Percentiles rank a stretch among this genome's conserved stretches.
Conservation (phyloP, 108 stramenopile genomes). For the Skeletonema costatum region DNA sequence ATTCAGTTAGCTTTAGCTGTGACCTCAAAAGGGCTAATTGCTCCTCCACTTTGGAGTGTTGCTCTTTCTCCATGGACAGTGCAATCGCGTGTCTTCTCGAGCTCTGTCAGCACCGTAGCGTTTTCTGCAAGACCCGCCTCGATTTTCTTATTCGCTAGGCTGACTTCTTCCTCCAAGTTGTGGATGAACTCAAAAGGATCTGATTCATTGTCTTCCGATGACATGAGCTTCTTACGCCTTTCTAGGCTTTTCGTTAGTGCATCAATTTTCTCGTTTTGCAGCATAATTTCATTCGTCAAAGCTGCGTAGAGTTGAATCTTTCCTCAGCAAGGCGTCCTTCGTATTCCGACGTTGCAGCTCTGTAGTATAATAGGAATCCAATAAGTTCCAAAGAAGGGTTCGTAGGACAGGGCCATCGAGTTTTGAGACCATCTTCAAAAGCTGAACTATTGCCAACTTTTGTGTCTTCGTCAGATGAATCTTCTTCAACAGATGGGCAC, state of each 20-base stretch:
- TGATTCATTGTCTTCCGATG: constrained; percentile 21
- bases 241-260: constrained; percentile 52
- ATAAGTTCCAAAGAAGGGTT: constrained; percentile 61
- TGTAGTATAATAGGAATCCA: constrained; percentile 54
- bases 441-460: constrained; percentile 29
- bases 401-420: constrained; percentile 61
- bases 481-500: constrained; percentile 37
- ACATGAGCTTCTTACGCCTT: constrained; percentile 36
- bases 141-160: constrained; percentile 14
- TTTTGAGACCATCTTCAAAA: constrained; percentile 54
- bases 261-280: constrained; percentile 43
- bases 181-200: constrained; percentile 40
- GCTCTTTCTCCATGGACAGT: constrained; percentile 19
- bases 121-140: constrained; percentile 25
- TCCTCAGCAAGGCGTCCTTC: constrained; percentile 44
- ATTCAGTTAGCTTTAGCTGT: constrained; percentile 43
- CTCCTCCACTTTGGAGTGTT: constrained; percentile 47
- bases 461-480: constrained; percentile 30
- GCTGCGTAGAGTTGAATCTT: constrained; percentile 65
- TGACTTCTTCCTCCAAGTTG: constrained; percentile 18
- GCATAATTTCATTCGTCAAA: constrained; percentile 72
- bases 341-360: constrained; percentile 45
- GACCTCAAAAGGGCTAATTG: constrained; percentile 52
- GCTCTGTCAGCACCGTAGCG: constrained; percentile 9
- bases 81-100: constrained; percentile 26